Conservation (phyloP, 2,329 filamentous ascomycete genomes). For the Pestalotiopsis sp. region DNA sequence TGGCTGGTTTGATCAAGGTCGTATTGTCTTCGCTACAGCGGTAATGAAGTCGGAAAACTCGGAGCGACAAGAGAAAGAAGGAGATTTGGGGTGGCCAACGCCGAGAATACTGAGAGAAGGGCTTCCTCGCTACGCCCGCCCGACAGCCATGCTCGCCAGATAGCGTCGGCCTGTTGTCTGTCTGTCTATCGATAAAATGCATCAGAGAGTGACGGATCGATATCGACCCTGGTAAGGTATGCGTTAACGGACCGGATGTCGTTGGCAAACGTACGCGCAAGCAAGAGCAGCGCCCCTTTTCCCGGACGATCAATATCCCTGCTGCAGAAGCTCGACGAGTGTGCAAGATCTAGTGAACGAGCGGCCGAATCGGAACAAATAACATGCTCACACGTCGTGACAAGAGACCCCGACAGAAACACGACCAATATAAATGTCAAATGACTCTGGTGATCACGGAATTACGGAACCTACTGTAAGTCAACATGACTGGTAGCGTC, state of each 20-base stretch:
- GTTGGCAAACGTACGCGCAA: conserved; percentile 4
- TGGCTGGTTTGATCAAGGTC: neutral
- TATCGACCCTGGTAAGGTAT: neutral
- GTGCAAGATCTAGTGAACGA: neutral
- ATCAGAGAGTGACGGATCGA: neutral
- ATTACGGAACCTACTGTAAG: neutral
- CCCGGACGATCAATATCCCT: conserved; percentile 1
- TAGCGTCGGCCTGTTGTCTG: neutral
- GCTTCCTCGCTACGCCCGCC: too few species aligned
- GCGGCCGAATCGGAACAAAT: neutral
- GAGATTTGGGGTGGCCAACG: neutral
- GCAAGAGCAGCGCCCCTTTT: neutral
- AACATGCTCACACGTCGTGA: neutral
- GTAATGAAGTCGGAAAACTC: conserved; percentile 4
- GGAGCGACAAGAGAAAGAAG: neutral
- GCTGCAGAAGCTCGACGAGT: neutral
- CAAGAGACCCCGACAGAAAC: neutral
- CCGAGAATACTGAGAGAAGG: neutral
- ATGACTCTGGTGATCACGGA: neutral
- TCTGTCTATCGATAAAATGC: neutral
- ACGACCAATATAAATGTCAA: neutral
- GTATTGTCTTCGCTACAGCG: neutral
- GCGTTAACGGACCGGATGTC: neutral
- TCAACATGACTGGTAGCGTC: neutral
- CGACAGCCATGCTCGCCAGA: neutral